These are phyloP conservation scores for Ophiostoma novo-ulmi DNA, from an alignment of 2,329 filamentous ascomycete genomes.

Conservation along the genomic window DNA sequence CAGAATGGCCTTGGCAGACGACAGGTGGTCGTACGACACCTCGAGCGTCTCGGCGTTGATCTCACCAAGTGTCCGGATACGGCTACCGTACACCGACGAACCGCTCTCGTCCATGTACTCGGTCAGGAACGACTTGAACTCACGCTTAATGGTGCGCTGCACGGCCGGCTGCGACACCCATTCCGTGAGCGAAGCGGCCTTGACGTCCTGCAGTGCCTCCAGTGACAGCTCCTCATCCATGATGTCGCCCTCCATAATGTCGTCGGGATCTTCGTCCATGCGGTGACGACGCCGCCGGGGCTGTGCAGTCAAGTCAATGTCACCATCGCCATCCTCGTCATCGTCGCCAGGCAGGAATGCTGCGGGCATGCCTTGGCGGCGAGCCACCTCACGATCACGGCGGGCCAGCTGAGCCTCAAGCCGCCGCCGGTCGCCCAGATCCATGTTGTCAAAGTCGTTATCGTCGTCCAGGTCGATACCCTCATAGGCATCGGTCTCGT, in stretches of 20 bases:
- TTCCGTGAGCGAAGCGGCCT: conserved; percentile 86
- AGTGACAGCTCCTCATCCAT: conserved; percentile 94
- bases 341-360: conserved; percentile 77
- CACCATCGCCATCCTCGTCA: conserved; percentile 80
- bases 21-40: conserved; percentile 90
- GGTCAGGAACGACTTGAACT: conserved; percentile 96
- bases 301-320: conserved; percentile 78
- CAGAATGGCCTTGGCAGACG: conserved; percentile 83
- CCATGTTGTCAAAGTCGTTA: conserved; percentile 65
- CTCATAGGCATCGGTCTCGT: conserved; percentile 65
- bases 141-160: conserved; percentile 85
- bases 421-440: conserved; percentile 59
- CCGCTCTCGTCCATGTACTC: conserved; percentile 89
- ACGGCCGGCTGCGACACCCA: conserved; percentile 91
- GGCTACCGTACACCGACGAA: conserved; percentile 88
- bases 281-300: conserved; percentile 78
- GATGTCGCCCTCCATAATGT: conserved; percentile 85
- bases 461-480: conserved; percentile 71
- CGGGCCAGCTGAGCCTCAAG: conserved; percentile 69
- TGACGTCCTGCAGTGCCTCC: conserved; percentile 86
- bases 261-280: conserved; percentile 92
- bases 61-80: conserved; percentile 92
- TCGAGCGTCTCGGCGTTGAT: conserved; percentile 94
- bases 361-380: conserved; percentile 59
- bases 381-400: conserved; percentile 66